Evolutionary conservation across 352 stramenopile species (phyloP), one percentile per base, ranked within the genome.

Genomic region (Phytophthora idaei): DNA sequence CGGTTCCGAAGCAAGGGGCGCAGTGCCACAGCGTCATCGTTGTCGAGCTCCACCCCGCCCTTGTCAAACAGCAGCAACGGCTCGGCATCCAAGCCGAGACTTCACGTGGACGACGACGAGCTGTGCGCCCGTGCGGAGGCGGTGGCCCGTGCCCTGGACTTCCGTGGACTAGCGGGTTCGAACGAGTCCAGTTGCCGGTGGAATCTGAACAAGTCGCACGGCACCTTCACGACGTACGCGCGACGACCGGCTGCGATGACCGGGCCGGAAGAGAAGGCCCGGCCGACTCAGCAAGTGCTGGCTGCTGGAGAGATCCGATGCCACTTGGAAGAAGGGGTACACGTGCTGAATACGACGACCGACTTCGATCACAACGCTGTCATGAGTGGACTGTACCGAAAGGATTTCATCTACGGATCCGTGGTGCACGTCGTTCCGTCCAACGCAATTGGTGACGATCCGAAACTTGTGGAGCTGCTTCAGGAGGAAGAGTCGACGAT

Each of bases 381-480:
- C 57, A 80, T 80, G 72, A 60, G 46, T 28, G 61, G 47, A 2
- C 32, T 77, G 17, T 73, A 77, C 45, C 60, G 59, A 6, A 71
- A 74, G 28, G 62, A 77, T 25, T 77, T 69, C 39, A 77, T 80
- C 64, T 70, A 80, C 48, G 72, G 72, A 9, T 74, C 68, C 8
- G 64, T 80, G 14, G 68, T 80, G 39, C 71, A 72, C 34, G 61
- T 72, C 28, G 44, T 74, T 36, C 60, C 68, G 8, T 49, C 49
- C 12, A 46, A 37, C 17, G 27, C 39, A 14, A 21, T 39, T 25
- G 58, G 29, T 10, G 44, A 60, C 4, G 46, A 63, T 7, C 53
- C 53, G 11, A 53, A 57, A 41, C 53, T 74, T 17, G 42, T 53
- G 2, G 36, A 66, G 42, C 53, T 66, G 11, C 46, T 74, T 1